Base-by-base conservation (phyloP, 345 rosid genomes). In the Eucalyptus rudis region DNA sequence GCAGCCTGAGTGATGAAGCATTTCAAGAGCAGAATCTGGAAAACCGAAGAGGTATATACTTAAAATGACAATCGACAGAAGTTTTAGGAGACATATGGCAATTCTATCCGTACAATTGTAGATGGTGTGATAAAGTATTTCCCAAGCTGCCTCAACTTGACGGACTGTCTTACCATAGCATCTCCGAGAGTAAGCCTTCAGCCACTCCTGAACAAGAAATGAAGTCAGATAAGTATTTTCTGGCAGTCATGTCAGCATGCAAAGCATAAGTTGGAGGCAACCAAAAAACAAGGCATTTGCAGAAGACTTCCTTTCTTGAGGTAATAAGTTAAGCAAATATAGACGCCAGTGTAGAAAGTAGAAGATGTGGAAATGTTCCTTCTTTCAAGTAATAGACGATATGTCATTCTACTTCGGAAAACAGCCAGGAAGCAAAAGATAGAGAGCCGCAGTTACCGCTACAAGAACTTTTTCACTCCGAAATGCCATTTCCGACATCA, bases 401-500 rank as follows among this genome's bases (percentile, higher is more conserved):
- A 31, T 86, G 56, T 47, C 54, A 29, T 49, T 86, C 87, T 49
- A 86, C 36, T 47, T 47, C 40, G 49, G 49, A n/a, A 36, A 49
- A 49, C 54, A 86, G 24, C 25, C 22, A 49, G 9, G 87, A 89
- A 52, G 76, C 47, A 19, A 86, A n/a, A n/a, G 66, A 44, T 33
- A 49, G 52, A 36, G 16, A 87, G 49, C 36, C 33, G 12, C 25
- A 84, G 54, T 93, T 94, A 97, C 99, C 95, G 88, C 91, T 87
- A 95, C 95, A 88, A 88, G 90, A 92, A 95, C 95, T 93, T 95
- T 96, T 91, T 96, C 90, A 87, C 90, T 93, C 87, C 94, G 94
- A 90, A 96, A 97, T 89, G 99, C 97, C 99, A 96, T 96, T 94
- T 97, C 99, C 66, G 97, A 96, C 94, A 94, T 95, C 62, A 97